A percentile compares a stretch with the other conserved stretches of the same genome.
These are phyloP conservation scores for Hemileia vastatrix DNA, from an alignment of 1,284 basidiomycete species.

Conservation along the genomic window DNA sequence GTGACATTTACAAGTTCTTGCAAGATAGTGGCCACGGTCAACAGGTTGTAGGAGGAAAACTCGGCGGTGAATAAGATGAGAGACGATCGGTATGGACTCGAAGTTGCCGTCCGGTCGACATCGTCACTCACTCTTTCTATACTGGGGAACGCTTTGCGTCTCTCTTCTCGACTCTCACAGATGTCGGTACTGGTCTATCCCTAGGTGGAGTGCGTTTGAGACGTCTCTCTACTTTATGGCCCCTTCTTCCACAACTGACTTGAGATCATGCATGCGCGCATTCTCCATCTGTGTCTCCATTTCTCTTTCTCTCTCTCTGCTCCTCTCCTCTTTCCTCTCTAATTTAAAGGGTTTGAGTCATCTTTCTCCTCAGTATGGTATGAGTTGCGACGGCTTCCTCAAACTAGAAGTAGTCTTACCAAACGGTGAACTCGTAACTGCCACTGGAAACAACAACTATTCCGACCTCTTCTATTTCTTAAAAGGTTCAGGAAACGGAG, in stretches of 20 bases:
- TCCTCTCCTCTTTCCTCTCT: constrained; percentile 2
- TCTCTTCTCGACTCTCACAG: constrained; percentile 20
- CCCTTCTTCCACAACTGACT: no score
- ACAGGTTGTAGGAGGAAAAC: no score
- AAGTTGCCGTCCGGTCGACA: no score
- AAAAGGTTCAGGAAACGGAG: constrained; percentile 30
- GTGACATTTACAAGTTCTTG: constrained; percentile 24
- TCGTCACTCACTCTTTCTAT: background rate
- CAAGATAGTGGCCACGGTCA: background rate
- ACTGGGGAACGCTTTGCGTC: constrained; percentile 25
- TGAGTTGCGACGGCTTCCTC: constrained; percentile 27
- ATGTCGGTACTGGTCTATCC: constrained; percentile 29
- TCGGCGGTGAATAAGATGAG: no score
- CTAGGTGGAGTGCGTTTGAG: constrained; percentile 25
- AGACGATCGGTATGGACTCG: no score
- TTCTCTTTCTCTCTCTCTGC: no score
- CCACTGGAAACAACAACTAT: background rate
- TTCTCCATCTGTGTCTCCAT: no score
- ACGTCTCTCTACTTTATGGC: no score
- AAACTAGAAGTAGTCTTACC: constrained; percentile 23
- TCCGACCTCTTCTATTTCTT: constrained; percentile 24
- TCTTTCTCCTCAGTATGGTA: constrained; percentile 25
- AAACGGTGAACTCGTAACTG: constrained; percentile 18
- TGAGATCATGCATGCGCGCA: no score
- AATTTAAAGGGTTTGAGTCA: constrained; percentile 28